These are phyloP conservation scores for Spathaspora gorwiae DNA, from an alignment of 805 yeast genomes.

Conservation along the genomic window DNA sequence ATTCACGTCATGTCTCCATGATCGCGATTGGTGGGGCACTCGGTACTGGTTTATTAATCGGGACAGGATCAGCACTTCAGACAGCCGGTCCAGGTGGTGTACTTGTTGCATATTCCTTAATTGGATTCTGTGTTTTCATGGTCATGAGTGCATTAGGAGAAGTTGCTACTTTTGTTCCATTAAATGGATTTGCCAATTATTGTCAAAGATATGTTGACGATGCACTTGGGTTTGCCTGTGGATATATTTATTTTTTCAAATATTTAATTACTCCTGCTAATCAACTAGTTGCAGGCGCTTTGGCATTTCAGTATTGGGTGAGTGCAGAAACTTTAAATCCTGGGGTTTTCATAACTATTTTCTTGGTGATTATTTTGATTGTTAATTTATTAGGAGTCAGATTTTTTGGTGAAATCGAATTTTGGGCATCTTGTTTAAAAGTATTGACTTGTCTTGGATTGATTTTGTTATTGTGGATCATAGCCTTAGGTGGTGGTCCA, in stretches of 20 bases:
- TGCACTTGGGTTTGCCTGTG: slow-evolving; percentile 65
- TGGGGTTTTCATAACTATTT: slow-evolving; percentile 53
- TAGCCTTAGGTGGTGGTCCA: slow-evolving; percentile 79
- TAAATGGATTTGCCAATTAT: slow-evolving; percentile 65
- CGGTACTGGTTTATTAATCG: slow-evolving; percentile 72
- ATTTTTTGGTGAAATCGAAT: slow-evolving; percentile 54
- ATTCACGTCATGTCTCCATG: slow-evolving; percentile 63
- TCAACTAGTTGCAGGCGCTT: slow-evolving; percentile 62
- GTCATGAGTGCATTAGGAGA: slow-evolving; percentile 70
- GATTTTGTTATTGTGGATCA: slow-evolving; percentile 55
- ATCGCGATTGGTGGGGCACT: slow-evolving; percentile 81
- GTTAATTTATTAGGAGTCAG: slow-evolving; percentile 48
- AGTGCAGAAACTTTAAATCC: slow-evolving; percentile 42
- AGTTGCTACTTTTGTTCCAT: slow-evolving; percentile 62
- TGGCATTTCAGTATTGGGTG: slow-evolving; percentile 53
- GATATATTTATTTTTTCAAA: slow-evolving; percentile 57
- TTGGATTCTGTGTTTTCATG: slow-evolving; percentile 67
- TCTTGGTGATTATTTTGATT: slow-evolving; percentile 36
- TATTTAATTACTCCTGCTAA: slow-evolving; percentile 55
- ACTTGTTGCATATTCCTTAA: slow-evolving; percentile 60
- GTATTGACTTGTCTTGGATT: slow-evolving; percentile 64
- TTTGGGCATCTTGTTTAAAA: slow-evolving; percentile 60
- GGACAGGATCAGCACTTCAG: slow-evolving; percentile 68
- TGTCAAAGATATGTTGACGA: slow-evolving; percentile 62
- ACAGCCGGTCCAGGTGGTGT: slow-evolving; percentile 67